A percentile compares a stretch with the other conserved stretches of the same genome.
These are phyloP conservation scores for Rhododendron molle DNA, from an alignment of 148 eudicot genomes.

Conservation along the genomic window DNA sequence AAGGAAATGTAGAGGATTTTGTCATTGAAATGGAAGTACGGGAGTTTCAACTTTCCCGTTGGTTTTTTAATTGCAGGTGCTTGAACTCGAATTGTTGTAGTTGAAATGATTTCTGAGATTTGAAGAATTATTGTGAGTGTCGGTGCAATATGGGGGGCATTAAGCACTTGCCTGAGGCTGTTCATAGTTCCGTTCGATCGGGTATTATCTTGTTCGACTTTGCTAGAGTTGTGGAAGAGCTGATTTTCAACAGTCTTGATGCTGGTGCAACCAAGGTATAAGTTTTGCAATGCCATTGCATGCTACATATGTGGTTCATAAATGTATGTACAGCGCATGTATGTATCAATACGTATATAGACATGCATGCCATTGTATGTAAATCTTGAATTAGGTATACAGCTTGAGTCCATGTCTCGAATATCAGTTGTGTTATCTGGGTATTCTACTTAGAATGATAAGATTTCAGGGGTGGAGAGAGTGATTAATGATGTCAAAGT, in stretches of 20 bases:
- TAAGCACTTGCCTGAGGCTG: slow-evolving; percentile 59
- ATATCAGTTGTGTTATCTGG: background rate
- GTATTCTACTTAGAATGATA: background rate
- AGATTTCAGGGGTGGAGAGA: background rate
- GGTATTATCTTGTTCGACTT: slow-evolving; percentile 64
- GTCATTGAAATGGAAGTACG: background rate
- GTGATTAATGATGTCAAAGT: background rate
- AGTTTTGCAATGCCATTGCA: background rate
- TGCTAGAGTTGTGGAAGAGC: slow-evolving; percentile 84
- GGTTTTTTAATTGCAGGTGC: background rate
- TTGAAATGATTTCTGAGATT: slow-evolving; percentile 8
- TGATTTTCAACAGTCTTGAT: slow-evolving; percentile 88
- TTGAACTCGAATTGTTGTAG: background rate
- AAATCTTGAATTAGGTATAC: background rate
- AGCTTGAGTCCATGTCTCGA: background rate
- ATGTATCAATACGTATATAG: background rate
- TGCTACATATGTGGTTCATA: background rate
- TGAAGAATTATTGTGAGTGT: background rate
- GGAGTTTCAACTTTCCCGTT: background rate
- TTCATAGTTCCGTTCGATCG: slow-evolving; percentile 71
- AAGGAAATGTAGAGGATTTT: background rate
- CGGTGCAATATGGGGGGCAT: slow-evolving; percentile 54
- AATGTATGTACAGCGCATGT: background rate
- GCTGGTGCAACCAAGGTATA: slow-evolving; percentile 87
- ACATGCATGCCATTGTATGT: background rate